Evolutionary conservation across 2,329 filamentous ascomycete genomes (phyloP).

Genomic region (Hypomyces perniciosus): DNA sequence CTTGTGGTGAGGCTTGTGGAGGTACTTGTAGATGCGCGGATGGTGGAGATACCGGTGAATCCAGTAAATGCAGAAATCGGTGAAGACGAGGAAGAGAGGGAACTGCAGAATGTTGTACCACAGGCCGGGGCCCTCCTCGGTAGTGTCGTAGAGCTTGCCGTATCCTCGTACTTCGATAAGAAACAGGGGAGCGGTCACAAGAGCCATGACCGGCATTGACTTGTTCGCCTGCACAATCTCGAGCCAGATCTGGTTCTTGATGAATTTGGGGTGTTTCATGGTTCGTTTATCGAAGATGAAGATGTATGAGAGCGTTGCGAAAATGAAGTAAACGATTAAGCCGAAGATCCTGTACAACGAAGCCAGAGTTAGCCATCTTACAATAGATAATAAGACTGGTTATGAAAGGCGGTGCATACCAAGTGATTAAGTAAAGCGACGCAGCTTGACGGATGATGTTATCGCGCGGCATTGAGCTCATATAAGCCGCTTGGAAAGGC

Average conservation of each 20-base stretch:
- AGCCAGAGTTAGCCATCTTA: slow-evolving; percentile 4
- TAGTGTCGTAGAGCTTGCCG: slow-evolving; percentile 80
- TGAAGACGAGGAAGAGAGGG: slow-evolving; percentile 81
- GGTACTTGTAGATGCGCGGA: slow-evolving; percentile 67
- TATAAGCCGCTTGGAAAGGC: slow-evolving; percentile 70
- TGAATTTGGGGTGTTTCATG: slow-evolving; percentile 84
- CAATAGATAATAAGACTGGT: neutral
- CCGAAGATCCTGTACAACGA: slow-evolving; percentile 67
- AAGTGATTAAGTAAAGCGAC: slow-evolving; percentile 78
- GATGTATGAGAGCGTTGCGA: slow-evolving; percentile 75
- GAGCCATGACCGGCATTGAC: slow-evolving; percentile 74
- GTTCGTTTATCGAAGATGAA: slow-evolving; percentile 90
- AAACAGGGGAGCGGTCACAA: slow-evolving; percentile 78
- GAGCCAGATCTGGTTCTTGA: slow-evolving; percentile 83
- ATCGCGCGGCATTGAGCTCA: slow-evolving; percentile 71
- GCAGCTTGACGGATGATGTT: slow-evolving; percentile 68
- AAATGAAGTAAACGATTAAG: slow-evolving; percentile 75
- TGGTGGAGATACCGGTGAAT: slow-evolving; percentile 84
- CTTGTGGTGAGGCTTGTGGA: slow-evolving; percentile 98
- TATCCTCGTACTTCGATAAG: slow-evolving; percentile 76
- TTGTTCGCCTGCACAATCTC: slow-evolving; percentile 77
- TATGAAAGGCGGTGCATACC: slow-evolving; percentile 46
- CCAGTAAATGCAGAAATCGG: slow-evolving; percentile 86
- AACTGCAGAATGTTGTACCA: slow-evolving; percentile 81
- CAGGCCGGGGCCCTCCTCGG: slow-evolving; percentile 64